Evolutionary conservation across 2,329 filamentous ascomycete genomes (phyloP), one percentile per base, ranked within the genome.

Genomic region (Xenoacremonium recifei): DNA sequence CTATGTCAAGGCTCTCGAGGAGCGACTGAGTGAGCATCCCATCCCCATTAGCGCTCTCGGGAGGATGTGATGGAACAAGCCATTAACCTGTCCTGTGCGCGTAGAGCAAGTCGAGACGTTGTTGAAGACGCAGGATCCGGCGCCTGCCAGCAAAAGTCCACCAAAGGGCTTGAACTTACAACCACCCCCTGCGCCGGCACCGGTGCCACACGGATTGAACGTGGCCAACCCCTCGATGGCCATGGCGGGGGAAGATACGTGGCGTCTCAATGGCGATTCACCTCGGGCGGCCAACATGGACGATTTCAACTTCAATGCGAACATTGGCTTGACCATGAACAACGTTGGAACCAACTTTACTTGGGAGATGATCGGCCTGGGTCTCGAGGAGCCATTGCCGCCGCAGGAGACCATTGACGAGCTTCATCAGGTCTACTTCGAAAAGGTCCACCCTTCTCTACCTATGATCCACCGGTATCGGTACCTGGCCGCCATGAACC

Each of bases 1-100:
- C 56, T 96, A 96, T 63, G 91, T 96, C 48, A 96, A 96, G 73
- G 85, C 90, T 45, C 70, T 97, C 54, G 93, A 97, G 67, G 91
- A 95, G 63, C 81, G 93, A 64, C 70, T 99, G 60, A 91, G 90
- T 95, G 76, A 71, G 86, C 42, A 41, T 36, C 29, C 34, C 45
- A 11, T 29, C 38, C 35, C 33, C 30, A 20, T 19, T 29, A 38
- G 16, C 29, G 16, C 37, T 17, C 17, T 7, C 27, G n/a, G 36
- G 33, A n/a, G n/a, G n/a, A n/a, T n/a, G n/a, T n/a, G n/a, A n/a
- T n/a, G n/a, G n/a, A n/a, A 25, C 27, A 21, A 30, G 35, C 44
- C 42, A 19, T 53, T 55, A 38, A 47, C 49, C 40, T 34, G 32
- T 44, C 27, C 36, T 25, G n/a, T n/a, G n/a, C 35, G 15, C 41